A percentile compares a stretch with the other conserved stretches of the same genome.
Evolutionary conservation across 2,329 filamentous ascomycete genomes (phyloP).

Genomic region (Fusarium avenaceum): DNA sequence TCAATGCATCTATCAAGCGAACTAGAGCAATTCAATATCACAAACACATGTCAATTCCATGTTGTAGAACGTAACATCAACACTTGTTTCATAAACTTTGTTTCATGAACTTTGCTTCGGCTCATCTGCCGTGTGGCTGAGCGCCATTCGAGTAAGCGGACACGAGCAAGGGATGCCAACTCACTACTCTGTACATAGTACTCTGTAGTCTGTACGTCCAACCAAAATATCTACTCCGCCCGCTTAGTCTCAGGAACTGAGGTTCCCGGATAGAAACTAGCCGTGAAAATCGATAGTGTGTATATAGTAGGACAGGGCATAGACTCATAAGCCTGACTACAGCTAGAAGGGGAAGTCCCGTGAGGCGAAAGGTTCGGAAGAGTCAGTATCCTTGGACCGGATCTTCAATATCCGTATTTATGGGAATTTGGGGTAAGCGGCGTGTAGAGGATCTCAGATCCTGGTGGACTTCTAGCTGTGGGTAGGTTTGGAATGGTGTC

Average conservation of each 20-base stretch:
- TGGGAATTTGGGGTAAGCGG: slow-evolving; percentile 11
- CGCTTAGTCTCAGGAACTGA: slow-evolving; percentile 11
- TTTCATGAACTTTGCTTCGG: slow-evolving; percentile 13
- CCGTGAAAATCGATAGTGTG: no score
- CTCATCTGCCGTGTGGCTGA: slow-evolving; percentile 29
- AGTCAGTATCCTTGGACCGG: neutral
- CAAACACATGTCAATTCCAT: neutral
- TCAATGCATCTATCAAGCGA: neutral
- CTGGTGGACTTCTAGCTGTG: neutral
- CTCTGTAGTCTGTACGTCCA: neutral
- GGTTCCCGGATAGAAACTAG: neutral
- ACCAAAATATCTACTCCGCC: slow-evolving; percentile 14
- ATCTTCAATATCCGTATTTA: slow-evolving; percentile 17
- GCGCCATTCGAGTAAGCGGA: slow-evolving; percentile 11
- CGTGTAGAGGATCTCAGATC: neutral
- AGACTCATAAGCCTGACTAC: slow-evolving; percentile 22
- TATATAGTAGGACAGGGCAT: slow-evolving; percentile 26
- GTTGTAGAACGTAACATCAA: neutral
- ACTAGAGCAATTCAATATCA: neutral
- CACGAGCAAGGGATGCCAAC: neutral
- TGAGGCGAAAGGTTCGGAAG: neutral
- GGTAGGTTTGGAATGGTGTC: neutral
- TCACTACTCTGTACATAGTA: no score
- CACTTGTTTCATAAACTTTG: slow-evolving; percentile 6
- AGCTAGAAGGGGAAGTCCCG: neutral